phyloP scores from a whole-genome alignment of 2,329 filamentous ascomycete species.

The Talaromyces sp. region DNA sequence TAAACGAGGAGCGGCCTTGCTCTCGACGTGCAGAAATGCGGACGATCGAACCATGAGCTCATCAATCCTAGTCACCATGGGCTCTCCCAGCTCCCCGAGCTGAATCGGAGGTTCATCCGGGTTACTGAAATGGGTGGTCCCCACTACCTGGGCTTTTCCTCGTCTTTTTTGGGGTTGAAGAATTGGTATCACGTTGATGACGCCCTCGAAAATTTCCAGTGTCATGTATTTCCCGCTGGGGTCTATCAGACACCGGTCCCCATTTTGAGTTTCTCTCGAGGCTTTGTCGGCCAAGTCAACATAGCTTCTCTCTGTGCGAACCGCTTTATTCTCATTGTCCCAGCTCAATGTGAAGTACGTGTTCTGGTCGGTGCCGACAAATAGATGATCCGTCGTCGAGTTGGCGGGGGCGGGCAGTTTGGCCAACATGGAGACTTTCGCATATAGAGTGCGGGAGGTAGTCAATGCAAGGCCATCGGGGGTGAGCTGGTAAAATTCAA shows the following conservation, averaged over 20 bases:
- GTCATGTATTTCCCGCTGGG: conserved; percentile 66
- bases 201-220: conserved; percentile 63
- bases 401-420: conserved; percentile 54
- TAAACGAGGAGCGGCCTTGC: conserved; percentile 52
- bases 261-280: conserved; percentile 70
- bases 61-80: conserved; percentile 57
- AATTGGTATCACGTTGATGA: conserved; percentile 61
- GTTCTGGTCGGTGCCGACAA: conserved; percentile 84
- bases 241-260: conserved; percentile 78
- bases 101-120: conserved; percentile 20
- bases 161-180: conserved; percentile 49
- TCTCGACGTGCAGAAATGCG: conserved; percentile 56
- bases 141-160: conserved; percentile 17
- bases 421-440: conserved; percentile 77
- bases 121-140: conserved; percentile 17
- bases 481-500: conserved; percentile 74
- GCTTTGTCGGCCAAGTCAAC: conserved; percentile 58
- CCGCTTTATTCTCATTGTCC: conserved; percentile 55
- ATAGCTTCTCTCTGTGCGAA: conserved; percentile 55
- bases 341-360: conserved; percentile 88
- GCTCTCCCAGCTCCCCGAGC: conserved; percentile 56
- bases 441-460: conserved; percentile 70
- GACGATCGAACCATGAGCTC: conserved; percentile 64
- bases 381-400: conserved; percentile 74
- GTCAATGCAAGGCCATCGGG: conserved; percentile 57